Evolutionary conservation across 139 green algal species (phyloP).

Genomic region (Chlamydomonas eustigma): DNA sequence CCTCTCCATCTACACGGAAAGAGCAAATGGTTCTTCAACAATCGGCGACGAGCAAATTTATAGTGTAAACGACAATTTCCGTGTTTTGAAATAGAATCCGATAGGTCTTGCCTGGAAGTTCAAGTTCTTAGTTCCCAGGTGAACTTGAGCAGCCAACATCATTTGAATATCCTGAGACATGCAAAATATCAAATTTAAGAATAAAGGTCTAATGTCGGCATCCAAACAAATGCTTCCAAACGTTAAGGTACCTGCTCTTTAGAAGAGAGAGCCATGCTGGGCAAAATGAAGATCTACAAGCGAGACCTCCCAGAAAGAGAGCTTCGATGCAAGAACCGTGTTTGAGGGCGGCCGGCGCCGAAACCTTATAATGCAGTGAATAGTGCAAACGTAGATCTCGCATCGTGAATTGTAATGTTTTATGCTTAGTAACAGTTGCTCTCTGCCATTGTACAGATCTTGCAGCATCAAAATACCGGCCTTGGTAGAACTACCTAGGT

Average conservation of each 20-base stretch:
- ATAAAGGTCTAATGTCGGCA: no score
- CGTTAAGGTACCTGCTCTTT: slow-evolving; percentile 12
- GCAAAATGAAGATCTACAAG: not conserved
- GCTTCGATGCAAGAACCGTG: not conserved
- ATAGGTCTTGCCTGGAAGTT: slow-evolving; percentile 55
- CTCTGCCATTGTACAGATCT: no score
- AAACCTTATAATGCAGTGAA: no score
- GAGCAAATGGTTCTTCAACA: not conserved
- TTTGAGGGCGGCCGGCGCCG: not conserved
- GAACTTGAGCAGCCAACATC: slow-evolving; percentile 26
- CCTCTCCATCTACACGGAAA: slow-evolving; percentile 81
- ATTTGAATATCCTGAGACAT: slow-evolving; percentile 14
- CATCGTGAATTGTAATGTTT: no score
- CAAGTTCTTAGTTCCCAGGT: slow-evolving; percentile 87
- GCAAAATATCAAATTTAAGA: not conserved
- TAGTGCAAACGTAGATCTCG: no score
- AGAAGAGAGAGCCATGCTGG: slow-evolving; percentile 12
- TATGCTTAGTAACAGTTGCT: no score
- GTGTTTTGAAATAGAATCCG: not conserved
- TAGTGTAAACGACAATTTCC: not conserved
- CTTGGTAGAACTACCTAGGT: no score
- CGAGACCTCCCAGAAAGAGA: not conserved
- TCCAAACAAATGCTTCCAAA: no score
- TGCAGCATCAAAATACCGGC: no score
- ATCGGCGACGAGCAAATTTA: not conserved